phyloP scores from a whole-genome alignment of 2,329 filamentous ascomycete genomes.

The Cercospora sp. region DNA sequence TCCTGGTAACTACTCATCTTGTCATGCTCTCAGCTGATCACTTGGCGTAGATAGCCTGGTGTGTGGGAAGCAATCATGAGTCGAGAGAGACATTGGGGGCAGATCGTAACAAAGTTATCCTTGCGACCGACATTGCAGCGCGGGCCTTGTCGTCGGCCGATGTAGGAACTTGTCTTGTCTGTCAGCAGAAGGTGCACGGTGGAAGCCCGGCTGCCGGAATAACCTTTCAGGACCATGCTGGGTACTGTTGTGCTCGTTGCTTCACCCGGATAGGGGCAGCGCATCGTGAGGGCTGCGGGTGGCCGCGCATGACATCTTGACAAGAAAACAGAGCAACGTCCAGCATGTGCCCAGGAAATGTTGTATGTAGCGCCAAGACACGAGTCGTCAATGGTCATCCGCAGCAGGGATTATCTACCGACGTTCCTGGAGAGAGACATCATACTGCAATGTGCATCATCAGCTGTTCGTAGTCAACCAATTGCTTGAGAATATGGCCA shows the following conservation, averaged over 20 bases:
- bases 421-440: neutral
- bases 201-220: neutral
- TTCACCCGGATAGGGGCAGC: neutral
- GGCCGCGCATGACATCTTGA: neutral
- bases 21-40: neutral
- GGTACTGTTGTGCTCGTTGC: neutral
- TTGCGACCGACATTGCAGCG: conserved; percentile 7
- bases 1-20: neutral
- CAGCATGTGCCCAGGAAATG: neutral
- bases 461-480: neutral
- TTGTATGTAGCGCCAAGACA: neutral
- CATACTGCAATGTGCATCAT: neutral
- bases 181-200: neutral
- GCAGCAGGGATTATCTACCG: neutral
- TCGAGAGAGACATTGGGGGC: neutral
- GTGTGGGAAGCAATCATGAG: neutral
- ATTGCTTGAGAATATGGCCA: neutral
- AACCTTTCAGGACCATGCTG: neutral
- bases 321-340: neutral
- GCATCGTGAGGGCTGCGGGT: neutral
- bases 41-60: neutral
- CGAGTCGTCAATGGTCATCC: neutral
- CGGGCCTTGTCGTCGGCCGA: neutral
- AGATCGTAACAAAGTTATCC: neutral
- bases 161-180: neutral